Evolutionary conservation across 2,329 filamentous ascomycete genomes (phyloP).

Genomic region (Penicillium sp.): DNA sequence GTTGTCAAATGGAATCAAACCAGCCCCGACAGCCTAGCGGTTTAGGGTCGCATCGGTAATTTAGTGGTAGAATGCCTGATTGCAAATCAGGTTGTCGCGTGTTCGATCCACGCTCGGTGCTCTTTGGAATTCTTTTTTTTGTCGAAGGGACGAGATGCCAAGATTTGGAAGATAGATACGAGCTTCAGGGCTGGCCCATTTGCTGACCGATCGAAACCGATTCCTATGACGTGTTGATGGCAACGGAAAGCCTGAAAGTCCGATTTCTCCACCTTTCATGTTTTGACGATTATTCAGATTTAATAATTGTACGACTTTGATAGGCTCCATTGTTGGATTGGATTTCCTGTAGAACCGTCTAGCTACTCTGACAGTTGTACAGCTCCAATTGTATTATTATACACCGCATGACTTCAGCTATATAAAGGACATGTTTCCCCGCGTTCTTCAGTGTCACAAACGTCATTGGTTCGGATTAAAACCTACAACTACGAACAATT

Average conservation of each 20-base stretch:
- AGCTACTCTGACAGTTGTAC: neutral
- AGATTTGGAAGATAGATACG: too few species aligned
- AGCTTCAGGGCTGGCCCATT: neutral
- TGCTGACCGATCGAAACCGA: neutral
- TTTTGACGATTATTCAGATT: neutral
- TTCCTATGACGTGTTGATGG: conserved; percentile 19
- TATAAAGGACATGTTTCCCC: conserved; percentile 4
- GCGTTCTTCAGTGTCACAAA: neutral
- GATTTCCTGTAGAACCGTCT: neutral
- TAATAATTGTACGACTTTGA: conserved; percentile 9
- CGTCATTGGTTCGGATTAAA: neutral
- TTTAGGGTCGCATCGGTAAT: too few species aligned
- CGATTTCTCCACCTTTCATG: conserved; percentile 12
- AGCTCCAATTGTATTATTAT: neutral
- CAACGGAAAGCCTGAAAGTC: conserved; percentile 8
- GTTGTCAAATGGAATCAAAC: too few species aligned
- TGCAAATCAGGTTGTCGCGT: too few species aligned
- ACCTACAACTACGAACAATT: neutral
- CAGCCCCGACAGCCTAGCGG: too few species aligned
- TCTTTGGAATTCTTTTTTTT: too few species aligned
- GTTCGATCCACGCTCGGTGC: too few species aligned
- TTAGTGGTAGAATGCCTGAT: too few species aligned
- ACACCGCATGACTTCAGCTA: neutral
- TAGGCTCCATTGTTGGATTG: conserved; percentile 8
- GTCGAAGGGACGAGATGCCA: too few species aligned